phyloP scores from a whole-genome alignment of 2,329 filamentous ascomycete genomes.

The Ophiostoma ips region DNA sequence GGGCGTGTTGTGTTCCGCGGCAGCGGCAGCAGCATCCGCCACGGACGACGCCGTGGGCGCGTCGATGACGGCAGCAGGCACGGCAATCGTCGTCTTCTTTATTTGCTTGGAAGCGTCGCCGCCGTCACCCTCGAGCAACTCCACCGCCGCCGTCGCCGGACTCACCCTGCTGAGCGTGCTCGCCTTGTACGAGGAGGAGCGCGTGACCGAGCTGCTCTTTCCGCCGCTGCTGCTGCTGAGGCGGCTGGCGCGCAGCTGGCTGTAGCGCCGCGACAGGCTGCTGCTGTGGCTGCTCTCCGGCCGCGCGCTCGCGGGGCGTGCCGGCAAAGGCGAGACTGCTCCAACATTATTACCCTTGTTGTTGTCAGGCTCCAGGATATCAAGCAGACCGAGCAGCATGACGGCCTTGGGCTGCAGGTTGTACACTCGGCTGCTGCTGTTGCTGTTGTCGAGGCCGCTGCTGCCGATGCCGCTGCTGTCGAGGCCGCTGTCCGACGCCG shows the following conservation, averaged over 20 bases:
- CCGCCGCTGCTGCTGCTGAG: not conserved
- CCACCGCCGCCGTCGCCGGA: not conserved
- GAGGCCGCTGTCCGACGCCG: not conserved
- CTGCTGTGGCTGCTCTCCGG: not conserved
- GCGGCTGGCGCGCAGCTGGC: slow-evolving; percentile 5
- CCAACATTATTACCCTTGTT: not conserved
- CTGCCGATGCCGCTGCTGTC: slow-evolving; percentile 8
- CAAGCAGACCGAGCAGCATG: slow-evolving; percentile 11
- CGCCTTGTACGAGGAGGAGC: not conserved
- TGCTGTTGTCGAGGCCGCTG: slow-evolving; percentile 10
- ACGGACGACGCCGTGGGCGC: not conserved
- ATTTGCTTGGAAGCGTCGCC: not conserved
- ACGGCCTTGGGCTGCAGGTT: slow-evolving; percentile 12
- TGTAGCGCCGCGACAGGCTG: slow-evolving; percentile 8
- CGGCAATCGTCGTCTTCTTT: not conserved
- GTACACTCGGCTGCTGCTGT: slow-evolving; percentile 1
- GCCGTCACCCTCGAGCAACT: not conserved
- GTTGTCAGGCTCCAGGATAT: slow-evolving; percentile 5
- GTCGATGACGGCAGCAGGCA: not conserved
- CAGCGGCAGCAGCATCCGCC: not conserved
- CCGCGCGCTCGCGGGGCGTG: not conserved
- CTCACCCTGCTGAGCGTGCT: not conserved
- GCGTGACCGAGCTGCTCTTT: not conserved
- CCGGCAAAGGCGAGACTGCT: not conserved
- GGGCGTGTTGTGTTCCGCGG: not conserved